phyloP scores from a whole-genome alignment of 2,329 filamentous ascomycete genomes.

The Ceratocystis destructans region DNA sequence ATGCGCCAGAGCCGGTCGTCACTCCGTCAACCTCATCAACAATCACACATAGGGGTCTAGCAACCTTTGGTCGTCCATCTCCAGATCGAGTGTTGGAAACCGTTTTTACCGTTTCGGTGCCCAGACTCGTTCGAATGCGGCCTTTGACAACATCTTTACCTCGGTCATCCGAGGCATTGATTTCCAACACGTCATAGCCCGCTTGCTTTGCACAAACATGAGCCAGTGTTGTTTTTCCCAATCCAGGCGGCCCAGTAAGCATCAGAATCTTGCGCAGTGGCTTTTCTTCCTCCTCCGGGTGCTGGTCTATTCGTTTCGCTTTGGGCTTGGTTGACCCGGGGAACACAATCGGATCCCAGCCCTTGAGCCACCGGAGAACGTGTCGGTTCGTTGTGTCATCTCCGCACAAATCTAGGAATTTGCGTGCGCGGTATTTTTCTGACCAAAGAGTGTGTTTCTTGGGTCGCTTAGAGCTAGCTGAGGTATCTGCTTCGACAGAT shows the following conservation, averaged over 20 bases:
- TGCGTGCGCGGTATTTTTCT: slow-evolving; percentile 87
- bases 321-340: slow-evolving; percentile 56
- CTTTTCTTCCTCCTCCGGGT: slow-evolving; percentile 48
- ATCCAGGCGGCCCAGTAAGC: slow-evolving; percentile 76
- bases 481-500: slow-evolving; percentile 30
- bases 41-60: slow-evolving; percentile 79
- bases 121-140: slow-evolving; percentile 78
- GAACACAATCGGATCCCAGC: slow-evolving; percentile 87
- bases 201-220: slow-evolving; percentile 93
- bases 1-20: slow-evolving; percentile 60
- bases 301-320: slow-evolving; percentile 25
- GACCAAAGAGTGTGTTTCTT: slow-evolving; percentile 66
- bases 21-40: slow-evolving; percentile 97
- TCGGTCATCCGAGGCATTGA: slow-evolving; percentile 94
- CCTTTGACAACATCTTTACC: slow-evolving; percentile 82
- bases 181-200: slow-evolving; percentile 91
- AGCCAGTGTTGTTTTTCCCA: slow-evolving; percentile 91
- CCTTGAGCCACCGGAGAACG: slow-evolving; percentile 85
- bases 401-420: slow-evolving; percentile 84
- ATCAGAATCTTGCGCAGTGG: slow-evolving; percentile 77
- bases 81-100: slow-evolving; percentile 38
- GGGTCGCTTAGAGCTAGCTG: slow-evolving; percentile 26
- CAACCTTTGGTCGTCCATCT: slow-evolving; percentile 35
- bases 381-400: slow-evolving; percentile 86
- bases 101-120: slow-evolving; percentile 82